These are phyloP conservation scores for Posidonia australis DNA, from an alignment of 106 monocot species.

Conservation along the genomic window DNA sequence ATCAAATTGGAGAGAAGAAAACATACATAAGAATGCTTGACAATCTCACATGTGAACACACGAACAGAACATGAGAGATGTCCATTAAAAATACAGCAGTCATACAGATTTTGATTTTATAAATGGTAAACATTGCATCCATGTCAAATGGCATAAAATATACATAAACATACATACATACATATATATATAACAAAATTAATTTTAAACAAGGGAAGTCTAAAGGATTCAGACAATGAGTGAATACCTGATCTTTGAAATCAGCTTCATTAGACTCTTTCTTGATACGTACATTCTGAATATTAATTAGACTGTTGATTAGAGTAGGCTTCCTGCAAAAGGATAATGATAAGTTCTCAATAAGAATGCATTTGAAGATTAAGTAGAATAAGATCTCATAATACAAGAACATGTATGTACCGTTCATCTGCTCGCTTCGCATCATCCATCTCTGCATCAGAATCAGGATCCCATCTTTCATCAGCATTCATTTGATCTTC, in stretches of 20 bases:
- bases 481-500: slow-evolving; percentile 28
- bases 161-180: too few species aligned
- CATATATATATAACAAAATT: not conserved
- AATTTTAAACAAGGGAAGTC: not conserved
- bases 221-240: not conserved
- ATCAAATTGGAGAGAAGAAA: too few species aligned
- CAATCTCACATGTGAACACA: too few species aligned
- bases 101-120: too few species aligned
- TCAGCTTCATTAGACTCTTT: slow-evolving; percentile 3
- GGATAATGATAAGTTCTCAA: not conserved
- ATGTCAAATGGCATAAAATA: too few species aligned
- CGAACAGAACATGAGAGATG: too few species aligned
- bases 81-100: too few species aligned
- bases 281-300: slow-evolving; percentile 3
- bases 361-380: not conserved
- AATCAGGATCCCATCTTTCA: slow-evolving; percentile 29
- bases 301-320: not conserved
- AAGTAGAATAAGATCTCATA: not conserved
- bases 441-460: slow-evolving; percentile 26
- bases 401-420: not conserved
- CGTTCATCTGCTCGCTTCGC: slow-evolving; percentile 10
- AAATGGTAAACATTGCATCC: too few species aligned
- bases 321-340: slow-evolving; percentile 12
- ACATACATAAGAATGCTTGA: too few species aligned
- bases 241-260: slow-evolving; percentile 16